Evolutionary conservation across 140 eudicot genomes (phyloP).

Genomic region (Senecio squalidus): DNA sequence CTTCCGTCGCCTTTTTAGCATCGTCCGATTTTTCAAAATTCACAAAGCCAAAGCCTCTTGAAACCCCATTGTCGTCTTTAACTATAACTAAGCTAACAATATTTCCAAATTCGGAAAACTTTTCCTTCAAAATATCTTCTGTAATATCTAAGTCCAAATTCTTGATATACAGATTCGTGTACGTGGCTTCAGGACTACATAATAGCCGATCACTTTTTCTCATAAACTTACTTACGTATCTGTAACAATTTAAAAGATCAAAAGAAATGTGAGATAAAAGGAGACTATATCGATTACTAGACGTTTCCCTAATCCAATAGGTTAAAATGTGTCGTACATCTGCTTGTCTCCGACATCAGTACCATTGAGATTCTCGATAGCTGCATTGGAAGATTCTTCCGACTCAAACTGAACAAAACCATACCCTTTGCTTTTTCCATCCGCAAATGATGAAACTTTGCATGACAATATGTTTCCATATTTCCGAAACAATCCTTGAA

Average conservation of each 20-base stretch:
- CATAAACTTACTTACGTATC: conserved; percentile 71
- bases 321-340: conserved; percentile 41
- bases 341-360: conserved; percentile 59
- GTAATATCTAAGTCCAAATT: conserved; percentile 56
- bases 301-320: neutral
- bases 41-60: conserved; percentile 94
- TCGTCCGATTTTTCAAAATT: conserved; percentile 70
- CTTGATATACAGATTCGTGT: conserved; percentile 76
- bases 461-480: conserved; percentile 75
- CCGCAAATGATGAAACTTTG: conserved; percentile 67
- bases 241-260: conserved; percentile 8
- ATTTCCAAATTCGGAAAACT: conserved; percentile 68
- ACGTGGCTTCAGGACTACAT: conserved; percentile 42
- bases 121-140: conserved; percentile 54
- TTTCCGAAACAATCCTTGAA: conserved; percentile 62
- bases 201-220: conserved; percentile 57
- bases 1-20: conserved; percentile 65
- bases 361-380: conserved; percentile 79
- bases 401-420: conserved; percentile 87
- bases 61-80: conserved; percentile 62
- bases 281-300: neutral
- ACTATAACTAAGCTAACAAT: conserved; percentile 59
- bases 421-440: conserved; percentile 78
- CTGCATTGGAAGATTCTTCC: conserved; percentile 69
- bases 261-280: neutral